Evolutionary conservation across 1,139 yeast genomes (phyloP), one percentile per base, ranked within the genome.

Genomic region (Candida tunisiensis): DNA sequence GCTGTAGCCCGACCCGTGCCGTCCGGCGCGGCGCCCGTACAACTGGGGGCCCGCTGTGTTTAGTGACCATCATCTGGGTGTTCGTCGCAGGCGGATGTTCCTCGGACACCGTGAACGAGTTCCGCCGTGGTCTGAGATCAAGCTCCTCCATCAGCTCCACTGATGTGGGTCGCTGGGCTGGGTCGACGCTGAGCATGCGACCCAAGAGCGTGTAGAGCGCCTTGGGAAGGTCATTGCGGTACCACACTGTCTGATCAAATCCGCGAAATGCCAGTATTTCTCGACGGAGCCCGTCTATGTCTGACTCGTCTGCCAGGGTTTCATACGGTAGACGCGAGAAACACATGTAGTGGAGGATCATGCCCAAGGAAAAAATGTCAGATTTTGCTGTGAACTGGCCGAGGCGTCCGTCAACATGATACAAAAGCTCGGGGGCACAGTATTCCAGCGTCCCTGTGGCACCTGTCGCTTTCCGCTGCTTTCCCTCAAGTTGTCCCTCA

Each of bases 391-490:
- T 65, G 41, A 74, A 79, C 28, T 74, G 69, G 21, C 61, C 57
- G 25, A 62, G 49, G 8, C 37, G 39, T 10, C 35, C 32, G 8
- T 26, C 21, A 10, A 28, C 38, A 4, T 39, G 35, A 8, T 56
- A 45, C 44, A 82, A 59, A 9, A 80, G 58, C 39, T 80, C 93
- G 0, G 93, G 94, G 0, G 93, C 93, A 16, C 85, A 73, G 40
- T 72, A 82, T 44, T 80, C 94, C 15, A 80, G 45, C 0, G 94
- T 82, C 0, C 94, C 94, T 0, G 94, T 82, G 26, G 72, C 67
- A 0, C 94, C 94, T 7, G 75, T 66, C 1, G 72, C 73, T 6
- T 54, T 46, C 29, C 79, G 49, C 26, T 46, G 44, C 15, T 62
- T 59, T 2, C 78, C 82, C 25, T 74, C 73, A 37, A 77, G 58